Evolutionary conservation across 1,284 basidiomycete species (phyloP), one percentile per base, ranked within the genome.

Genomic region (Microbotryum silenes-acaulis): DNA sequence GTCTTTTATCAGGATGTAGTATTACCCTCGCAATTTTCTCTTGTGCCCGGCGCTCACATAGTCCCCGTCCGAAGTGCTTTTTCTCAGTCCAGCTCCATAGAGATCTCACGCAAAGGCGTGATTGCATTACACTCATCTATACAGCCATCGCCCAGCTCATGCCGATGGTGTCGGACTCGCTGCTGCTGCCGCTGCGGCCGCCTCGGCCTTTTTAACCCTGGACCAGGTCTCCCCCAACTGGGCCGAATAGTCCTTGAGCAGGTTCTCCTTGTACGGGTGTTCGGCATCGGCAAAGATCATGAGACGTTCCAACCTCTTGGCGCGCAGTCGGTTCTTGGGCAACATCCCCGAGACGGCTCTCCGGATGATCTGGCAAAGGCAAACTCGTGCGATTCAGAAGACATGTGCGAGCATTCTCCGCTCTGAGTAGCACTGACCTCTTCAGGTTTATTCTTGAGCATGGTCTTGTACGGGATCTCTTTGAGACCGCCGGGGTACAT

Each of bases 321-420:
- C 88, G 31, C 92, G 84, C 65, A 93, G 82, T 67, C 87, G 91
- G 80, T 97, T 97, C 77, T 97, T 97, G 33, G 92, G 92, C 63
- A 97, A 79, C 92, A 97, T 97, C 65, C 92, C 89, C 10, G 91
- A 89, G 5, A 97, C 92, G 9, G 93, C 93, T 69, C 90, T 84
- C n/a, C 89, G 85, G 63, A 97, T 89, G 70, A 96, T 90, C 92
- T 96, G 72, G 31, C 7, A 9, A 31, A n/a, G 42, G 21, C 23
- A 3, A 50, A 18, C 14, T 48, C 10, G 47, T 18, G n/a, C 44
- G n/a, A 6, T 10, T 23, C 18, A 27, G 7, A 47, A 20, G 27
- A n/a, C 12, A 33, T 27, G 52, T 49, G 50, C 44, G 18, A 31
- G 31, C 31, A 2, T 31, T 10, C 31, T 31, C 31, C 31, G 31